Base-by-base conservation (phyloP, 2,329 filamentous ascomycete species). In the Colletotrichum camelliae region DNA sequence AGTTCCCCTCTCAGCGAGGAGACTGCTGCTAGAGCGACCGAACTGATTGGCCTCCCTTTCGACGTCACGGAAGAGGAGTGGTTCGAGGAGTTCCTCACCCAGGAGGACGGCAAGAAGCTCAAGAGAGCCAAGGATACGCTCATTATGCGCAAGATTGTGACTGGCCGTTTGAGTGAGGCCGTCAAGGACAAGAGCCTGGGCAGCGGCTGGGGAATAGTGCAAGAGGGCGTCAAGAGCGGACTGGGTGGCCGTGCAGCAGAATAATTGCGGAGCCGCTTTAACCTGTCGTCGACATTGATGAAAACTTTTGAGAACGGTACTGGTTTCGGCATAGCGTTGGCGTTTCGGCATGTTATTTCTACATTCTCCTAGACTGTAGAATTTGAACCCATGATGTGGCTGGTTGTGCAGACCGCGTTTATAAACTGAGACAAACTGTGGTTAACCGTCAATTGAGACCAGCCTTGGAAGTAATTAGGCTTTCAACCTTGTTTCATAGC, bases 41-140 rank as follows among this genome's bases (percentile, higher is more conserved):
- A 96, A 82, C 87, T 97, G 0, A 89, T 95, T 10, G 93, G 93
- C 76, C 84, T 96, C 77, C 94, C 95, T 0, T 90, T 97, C n/a
- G 91, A 91, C 73, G 82, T 87, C 2, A 86, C 90, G 21, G 95
- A 98, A 81, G 94, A 96, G 81, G 82, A 81, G 6, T 96, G 94
- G 93, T 92, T 97, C 77, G 91, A 93, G 78, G 90, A 93, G 31
- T 93, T 90, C 74, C 85, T 97, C 48, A 87, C 91, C 0, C 86
- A 87, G 6, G 93, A 94, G 13, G 91, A 91, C 60, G 94, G 94
- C 4, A 91, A 91, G 80, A 89, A 87, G 57, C 85, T 94, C 9
- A 91, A 90, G 77, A 91, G 90, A 29, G 92, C 94, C 5, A 93
- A 91, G 81, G 95, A 96, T 79, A 94, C 94, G 1, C 87, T 96